These are phyloP conservation scores for Boletus smithii DNA, from an alignment of 1,284 basidiomycete species.

Conservation along the genomic window DNA sequence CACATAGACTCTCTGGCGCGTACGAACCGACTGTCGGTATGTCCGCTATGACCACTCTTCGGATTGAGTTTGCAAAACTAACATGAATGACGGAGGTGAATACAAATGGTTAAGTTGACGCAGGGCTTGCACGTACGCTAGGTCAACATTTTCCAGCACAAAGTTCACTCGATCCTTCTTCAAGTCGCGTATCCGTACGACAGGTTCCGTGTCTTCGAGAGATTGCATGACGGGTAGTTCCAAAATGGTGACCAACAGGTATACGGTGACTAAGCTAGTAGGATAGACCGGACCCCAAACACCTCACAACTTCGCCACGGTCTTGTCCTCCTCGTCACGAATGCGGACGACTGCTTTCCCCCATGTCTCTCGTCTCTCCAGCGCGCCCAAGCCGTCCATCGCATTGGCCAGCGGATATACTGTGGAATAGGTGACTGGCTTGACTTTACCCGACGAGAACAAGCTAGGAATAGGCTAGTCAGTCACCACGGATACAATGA, in stretches of 20 bases:
- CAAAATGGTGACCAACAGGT: neutral
- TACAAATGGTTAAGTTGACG: constrained; percentile 1
- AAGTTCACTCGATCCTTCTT: constrained; percentile 83
- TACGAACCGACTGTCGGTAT: constrained; percentile 86
- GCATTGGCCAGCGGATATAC: constrained; percentile 63
- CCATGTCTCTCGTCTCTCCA: constrained; percentile 87
- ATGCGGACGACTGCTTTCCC: constrained; percentile 84
- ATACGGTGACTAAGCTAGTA: constrained; percentile 4
- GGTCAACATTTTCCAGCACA: constrained; percentile 88
- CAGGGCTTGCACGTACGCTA: constrained; percentile 56
- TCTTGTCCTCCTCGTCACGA: constrained; percentile 39
- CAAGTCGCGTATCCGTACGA: constrained; percentile 74
- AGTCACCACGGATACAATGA: constrained; percentile 5
- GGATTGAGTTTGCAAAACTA: constrained; percentile 82
- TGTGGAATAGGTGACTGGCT: constrained; percentile 72
- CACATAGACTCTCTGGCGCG: neutral
- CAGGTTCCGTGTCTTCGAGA: constrained; percentile 54
- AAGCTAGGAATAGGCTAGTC: constrained; percentile 42
- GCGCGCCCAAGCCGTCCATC: constrained; percentile 62
- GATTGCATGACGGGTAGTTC: constrained; percentile 26
- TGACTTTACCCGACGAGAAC: constrained; percentile 61
- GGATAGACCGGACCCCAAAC: constrained; percentile 22
- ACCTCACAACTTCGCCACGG: constrained; percentile 36
- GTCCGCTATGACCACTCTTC: constrained; percentile 93
- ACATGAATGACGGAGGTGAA: constrained; percentile 30